Evolutionary conservation across 1,284 basidiomycete genomes (phyloP), one percentile per base, ranked within the genome.

Genomic region (Omphalotus olearius): DNA sequence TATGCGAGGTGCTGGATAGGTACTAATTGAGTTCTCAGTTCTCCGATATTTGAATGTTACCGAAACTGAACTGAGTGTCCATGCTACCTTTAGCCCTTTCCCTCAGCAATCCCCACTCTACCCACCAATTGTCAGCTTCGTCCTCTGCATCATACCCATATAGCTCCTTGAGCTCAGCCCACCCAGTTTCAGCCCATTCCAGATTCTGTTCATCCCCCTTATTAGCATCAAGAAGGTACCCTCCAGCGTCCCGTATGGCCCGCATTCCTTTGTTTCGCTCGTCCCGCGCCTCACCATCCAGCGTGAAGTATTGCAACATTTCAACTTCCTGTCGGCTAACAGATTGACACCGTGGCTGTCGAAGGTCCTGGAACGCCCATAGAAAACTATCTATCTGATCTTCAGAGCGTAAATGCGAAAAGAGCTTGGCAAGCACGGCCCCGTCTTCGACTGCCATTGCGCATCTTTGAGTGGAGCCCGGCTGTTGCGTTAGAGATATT

Each of bases 341-440:
- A 40, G 65, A 68, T 48, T 56, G 62, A 54, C 72, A 69, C 25
- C 71, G 66, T 28, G 59, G 61, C 49, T 68, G 65, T 17, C 71
- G 65, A 10, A 79, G 60, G 45, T 76, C 73, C 56, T 74, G 67
- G 49, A 76, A 66, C 0, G 74, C 78, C 53, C 69, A 66, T 6
- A 83, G 66, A 59, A 82, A 75, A 26, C 60, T 67, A 0, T 60
- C 57, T 57, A 84, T 80, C 56, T 85, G 81, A 16, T 76, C 74
- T n/a, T 64, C 57, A 1, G 65, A 59, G 46, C 65, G 65, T 3
- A 85, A 64, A 60, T 81, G 78, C 6, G 71, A 69, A 62, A 81
- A 79, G 6, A 80, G 60, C 39, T 69, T 72, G 16, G 72, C 79
- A 10, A 80, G 65, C 6, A 74, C 70, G 3, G 72, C 74, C 0